Conservation (phyloP, 805 yeast species). For the Komagataella phaffii region DNA sequence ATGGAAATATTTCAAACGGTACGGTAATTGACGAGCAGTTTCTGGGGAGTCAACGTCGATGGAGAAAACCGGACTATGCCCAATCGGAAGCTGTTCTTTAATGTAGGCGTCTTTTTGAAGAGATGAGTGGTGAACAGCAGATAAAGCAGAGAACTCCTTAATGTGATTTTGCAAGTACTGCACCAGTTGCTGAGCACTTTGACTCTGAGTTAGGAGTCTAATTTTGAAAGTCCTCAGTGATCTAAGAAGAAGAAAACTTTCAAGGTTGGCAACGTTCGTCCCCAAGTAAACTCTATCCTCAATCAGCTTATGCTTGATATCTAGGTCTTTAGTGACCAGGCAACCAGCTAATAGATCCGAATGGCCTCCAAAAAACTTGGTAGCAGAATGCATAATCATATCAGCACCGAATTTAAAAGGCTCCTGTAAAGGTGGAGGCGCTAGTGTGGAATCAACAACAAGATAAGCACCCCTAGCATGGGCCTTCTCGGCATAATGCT, state of each 20-base stretch:
- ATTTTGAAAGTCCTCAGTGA: conserved; percentile 37
- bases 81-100: conserved; percentile 25
- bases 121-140: conserved; percentile 26
- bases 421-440: conserved; percentile 42
- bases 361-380: conserved; percentile 43
- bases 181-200: conserved; percentile 27
- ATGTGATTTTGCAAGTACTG: conserved; percentile 21
- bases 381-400: conserved; percentile 39
- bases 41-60: conserved; percentile 21
- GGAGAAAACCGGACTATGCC: conserved; percentile 34
- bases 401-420: conserved; percentile 41
- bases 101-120: conserved; percentile 25
- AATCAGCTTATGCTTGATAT: conserved; percentile 19
- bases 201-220: conserved; percentile 32
- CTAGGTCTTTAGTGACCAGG: conserved; percentile 24
- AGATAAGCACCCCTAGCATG: conserved; percentile 28
- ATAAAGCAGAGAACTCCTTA: conserved; percentile 19
- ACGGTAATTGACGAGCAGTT: conserved; percentile 25
- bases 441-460: conserved; percentile 40
- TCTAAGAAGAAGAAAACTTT: conserved; percentile 30
- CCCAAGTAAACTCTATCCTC: conserved; percentile 31
- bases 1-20: conserved; percentile 33
- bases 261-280: conserved; percentile 39
- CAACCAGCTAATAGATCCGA: conserved; percentile 41
- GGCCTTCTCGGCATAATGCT: conserved; percentile 26